These are phyloP conservation scores for Tylopilus orsonianus DNA, from an alignment of 1,284 basidiomycete species.

Conservation along the genomic window DNA sequence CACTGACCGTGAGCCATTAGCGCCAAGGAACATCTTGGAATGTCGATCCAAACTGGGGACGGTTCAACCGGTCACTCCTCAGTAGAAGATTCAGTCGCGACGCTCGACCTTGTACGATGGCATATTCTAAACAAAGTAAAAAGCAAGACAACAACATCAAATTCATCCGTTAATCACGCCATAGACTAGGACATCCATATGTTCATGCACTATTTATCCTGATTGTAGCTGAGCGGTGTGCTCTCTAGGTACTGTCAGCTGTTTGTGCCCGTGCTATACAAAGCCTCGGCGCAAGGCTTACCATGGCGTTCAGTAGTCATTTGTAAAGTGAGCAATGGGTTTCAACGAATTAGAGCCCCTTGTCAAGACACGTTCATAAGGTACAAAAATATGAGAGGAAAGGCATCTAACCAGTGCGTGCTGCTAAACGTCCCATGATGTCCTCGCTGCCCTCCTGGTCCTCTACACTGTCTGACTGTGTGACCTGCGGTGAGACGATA, in stretches of 20 bases:
- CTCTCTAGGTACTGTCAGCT: conserved; percentile 1
- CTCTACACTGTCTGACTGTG: conserved; percentile 76
- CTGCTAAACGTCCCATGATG: conserved; percentile 70
- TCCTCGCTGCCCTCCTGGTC: conserved; percentile 82
- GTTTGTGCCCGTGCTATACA: neutral
- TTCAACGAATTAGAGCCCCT: conserved; percentile 33
- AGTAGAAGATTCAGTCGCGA: conserved; percentile 80
- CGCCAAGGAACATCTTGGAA: conserved; percentile 73
- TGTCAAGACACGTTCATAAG: conserved; percentile 21
- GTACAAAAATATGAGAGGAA: conserved; percentile 3
- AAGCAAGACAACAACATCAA: conserved; percentile 11
- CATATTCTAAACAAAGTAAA: conserved; percentile 56
- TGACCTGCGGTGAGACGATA: conserved; percentile 51
- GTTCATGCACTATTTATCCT: neutral
- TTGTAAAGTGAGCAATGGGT: neutral
- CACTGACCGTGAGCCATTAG: conserved; percentile 38
- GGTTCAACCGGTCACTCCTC: conserved; percentile 79
- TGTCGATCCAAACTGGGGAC: conserved; percentile 75
- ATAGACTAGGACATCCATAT: conserved; percentile 1
- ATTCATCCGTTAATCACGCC: conserved; percentile 7
- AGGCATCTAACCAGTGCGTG: conserved; percentile 55
- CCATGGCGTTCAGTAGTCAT: neutral
- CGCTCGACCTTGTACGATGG: conserved; percentile 82
- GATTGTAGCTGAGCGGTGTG: neutral
- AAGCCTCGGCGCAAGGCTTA: no score